phyloP scores from a whole-genome alignment of 2,329 filamentous ascomycete species.

The Cytospora piceae region DNA sequence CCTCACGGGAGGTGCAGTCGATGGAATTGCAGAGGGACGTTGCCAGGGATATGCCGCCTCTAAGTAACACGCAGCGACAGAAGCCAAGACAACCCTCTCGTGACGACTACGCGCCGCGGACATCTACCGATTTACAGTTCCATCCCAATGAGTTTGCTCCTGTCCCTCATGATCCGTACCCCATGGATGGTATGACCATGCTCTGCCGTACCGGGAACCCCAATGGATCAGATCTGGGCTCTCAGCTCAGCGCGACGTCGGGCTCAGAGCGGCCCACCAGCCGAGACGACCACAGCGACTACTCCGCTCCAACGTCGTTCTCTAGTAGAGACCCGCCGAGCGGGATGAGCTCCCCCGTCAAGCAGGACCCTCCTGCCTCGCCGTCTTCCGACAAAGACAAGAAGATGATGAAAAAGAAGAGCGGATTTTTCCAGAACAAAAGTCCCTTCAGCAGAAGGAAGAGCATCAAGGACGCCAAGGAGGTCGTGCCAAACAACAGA shows the following conservation, averaged over 20 bases:
- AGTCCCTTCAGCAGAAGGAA: constrained; percentile 85
- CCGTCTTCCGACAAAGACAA: constrained; percentile 62
- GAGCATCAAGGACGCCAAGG: constrained; percentile 85
- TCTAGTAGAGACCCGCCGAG: constrained; percentile 82
- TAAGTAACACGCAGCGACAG: constrained; percentile 32
- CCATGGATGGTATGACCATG: constrained; percentile 96
- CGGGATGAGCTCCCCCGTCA: constrained; percentile 73
- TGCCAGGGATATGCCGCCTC: constrained; percentile 22
- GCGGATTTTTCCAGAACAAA: constrained; percentile 90
- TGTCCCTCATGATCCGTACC: constrained; percentile 91
- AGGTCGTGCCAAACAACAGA: constrained; percentile 52
- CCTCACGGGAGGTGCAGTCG: constrained; percentile 23
- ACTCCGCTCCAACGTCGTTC: constrained; percentile 85
- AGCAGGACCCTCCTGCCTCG: constrained; percentile 53
- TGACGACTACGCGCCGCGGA: constrained; percentile 31
- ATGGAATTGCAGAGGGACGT: not conserved
- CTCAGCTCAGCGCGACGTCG: constrained; percentile 44
- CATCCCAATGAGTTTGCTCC: constrained; percentile 65
- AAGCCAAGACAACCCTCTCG: constrained; percentile 22
- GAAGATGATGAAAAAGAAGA: constrained; percentile 70
- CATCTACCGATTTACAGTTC: constrained; percentile 42
- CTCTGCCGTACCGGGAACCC: constrained; percentile 75
- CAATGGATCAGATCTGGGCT: constrained; percentile 65
- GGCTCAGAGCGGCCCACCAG: constrained; percentile 76
- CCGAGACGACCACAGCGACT: constrained; percentile 87